Evolutionary conservation across 1,284 basidiomycete genomes (phyloP).

Genomic region (Cutaneotrichosporon cavernicola): DNA sequence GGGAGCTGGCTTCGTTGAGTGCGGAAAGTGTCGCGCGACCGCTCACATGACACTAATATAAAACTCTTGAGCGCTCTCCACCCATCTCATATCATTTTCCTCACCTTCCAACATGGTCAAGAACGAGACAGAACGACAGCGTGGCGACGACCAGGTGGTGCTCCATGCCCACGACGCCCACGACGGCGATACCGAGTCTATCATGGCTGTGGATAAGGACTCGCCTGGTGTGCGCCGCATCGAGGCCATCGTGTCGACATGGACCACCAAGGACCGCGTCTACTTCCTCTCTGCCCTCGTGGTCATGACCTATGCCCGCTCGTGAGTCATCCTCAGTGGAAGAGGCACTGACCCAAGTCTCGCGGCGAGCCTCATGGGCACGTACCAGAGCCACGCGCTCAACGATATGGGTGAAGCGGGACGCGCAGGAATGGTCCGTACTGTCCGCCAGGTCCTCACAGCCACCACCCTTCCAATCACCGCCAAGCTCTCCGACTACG

Average conservation of each 20-base stretch:
- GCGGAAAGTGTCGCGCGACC: too few relatives aligned
- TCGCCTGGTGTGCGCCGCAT: slow-evolving; percentile 26
- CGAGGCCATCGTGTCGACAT: slow-evolving; percentile 20
- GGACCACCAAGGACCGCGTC: slow-evolving; percentile 6
- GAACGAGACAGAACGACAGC: background rate
- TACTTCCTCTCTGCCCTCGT: slow-evolving; percentile 18
- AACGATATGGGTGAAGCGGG: slow-evolving; percentile 29
- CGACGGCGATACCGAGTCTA: background rate
- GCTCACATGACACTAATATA: background rate
- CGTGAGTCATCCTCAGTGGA: background rate
- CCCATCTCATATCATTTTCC: background rate
- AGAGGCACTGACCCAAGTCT: slow-evolving; percentile 9
- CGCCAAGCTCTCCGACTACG: slow-evolving; percentile 50
- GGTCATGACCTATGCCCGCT: slow-evolving; percentile 16
- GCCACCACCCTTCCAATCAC: slow-evolving; percentile 43
- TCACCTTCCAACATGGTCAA: background rate
- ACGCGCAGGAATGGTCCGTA: slow-evolving; percentile 44
- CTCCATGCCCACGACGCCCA: background rate
- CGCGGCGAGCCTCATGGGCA: slow-evolving; percentile 12
- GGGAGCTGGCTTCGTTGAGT: too few relatives aligned
- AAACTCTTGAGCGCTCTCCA: background rate
- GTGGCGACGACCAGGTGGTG: background rate
- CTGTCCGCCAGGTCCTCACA: slow-evolving; percentile 43
- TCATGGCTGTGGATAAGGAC: slow-evolving; percentile 11
- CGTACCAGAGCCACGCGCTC: slow-evolving; percentile 33